These are phyloP conservation scores for Amanita brunnescens DNA, from an alignment of 768 basidiomycete species.

Conservation along the genomic window DNA sequence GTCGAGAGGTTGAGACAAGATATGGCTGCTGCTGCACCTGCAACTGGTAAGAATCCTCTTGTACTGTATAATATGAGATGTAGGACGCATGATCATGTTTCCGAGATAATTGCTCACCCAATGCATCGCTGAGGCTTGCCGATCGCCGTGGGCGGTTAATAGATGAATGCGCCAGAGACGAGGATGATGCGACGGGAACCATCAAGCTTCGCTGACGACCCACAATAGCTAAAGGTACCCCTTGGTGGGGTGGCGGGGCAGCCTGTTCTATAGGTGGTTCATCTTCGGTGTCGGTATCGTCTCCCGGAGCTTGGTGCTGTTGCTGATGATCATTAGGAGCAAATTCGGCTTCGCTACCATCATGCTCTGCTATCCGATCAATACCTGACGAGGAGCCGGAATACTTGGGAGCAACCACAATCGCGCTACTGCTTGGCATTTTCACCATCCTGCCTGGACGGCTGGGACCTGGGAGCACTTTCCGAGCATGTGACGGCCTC, in stretches of 20 bases:
- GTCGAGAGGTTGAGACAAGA: conserved; percentile 20
- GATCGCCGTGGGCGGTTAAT: conserved; percentile 59
- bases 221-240: conserved; percentile 13
- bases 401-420: conserved; percentile 23
- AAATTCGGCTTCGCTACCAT: conserved; percentile 29
- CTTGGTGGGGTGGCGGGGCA: conserved; percentile 14
- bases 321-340: conserved; percentile 19
- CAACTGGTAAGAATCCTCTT: conserved; percentile 28
- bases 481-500: conserved; percentile 27
- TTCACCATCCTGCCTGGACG: conserved; percentile 45
- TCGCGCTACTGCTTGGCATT: conserved; percentile 10
- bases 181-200: conserved; percentile 16
- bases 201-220: conserved; percentile 12
- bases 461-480: conserved; percentile 34
- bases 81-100: conserved; percentile 3
- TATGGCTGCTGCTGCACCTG: conserved; percentile 29
- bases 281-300: conserved; percentile 28
- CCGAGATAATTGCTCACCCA: conserved; percentile 24
- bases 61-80: conserved; percentile 17
- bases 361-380: conserved; percentile 41
- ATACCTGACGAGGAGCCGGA: conserved; percentile 20
- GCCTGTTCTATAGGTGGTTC: conserved; percentile 18
- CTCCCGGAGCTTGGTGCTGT: conserved; percentile 13
- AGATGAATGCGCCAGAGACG: conserved; percentile 30
- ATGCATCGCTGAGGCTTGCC: conserved; percentile 68